Conservation (phyloP, 1,284 basidiomycete genomes). For the Trametes hirsuta region DNA sequence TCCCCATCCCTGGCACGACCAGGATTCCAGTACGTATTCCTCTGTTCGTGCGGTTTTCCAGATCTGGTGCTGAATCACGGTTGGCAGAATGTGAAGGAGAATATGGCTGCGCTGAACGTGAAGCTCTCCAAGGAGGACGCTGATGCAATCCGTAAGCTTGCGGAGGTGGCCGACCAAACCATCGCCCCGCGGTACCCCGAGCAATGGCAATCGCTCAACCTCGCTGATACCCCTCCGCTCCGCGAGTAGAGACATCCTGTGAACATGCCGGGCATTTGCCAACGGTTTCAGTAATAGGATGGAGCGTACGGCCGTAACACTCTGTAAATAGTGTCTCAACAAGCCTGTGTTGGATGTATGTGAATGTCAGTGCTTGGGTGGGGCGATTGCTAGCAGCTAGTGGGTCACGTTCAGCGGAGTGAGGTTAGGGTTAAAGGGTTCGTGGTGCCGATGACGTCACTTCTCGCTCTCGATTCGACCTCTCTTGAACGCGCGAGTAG, state of each 20-base stretch:
- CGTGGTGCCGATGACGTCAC: too few species aligned
- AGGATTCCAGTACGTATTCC: conserved; percentile 21
- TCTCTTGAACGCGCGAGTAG: too few species aligned
- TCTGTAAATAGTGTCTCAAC: too few species aligned
- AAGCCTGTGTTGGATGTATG: too few species aligned
- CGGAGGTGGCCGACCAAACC: conserved; percentile 30
- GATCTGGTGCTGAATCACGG: background rate
- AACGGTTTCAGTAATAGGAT: background rate
- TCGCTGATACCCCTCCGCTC: conserved; percentile 24
- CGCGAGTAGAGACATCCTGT: background rate
- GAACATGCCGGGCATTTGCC: too few species aligned
- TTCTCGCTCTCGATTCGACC: too few species aligned
- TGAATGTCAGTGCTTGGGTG: too few species aligned
- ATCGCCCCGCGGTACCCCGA: conserved; percentile 21
- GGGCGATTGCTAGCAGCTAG: too few species aligned
- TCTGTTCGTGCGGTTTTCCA: too few species aligned
- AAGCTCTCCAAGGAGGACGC: conserved; percentile 37
- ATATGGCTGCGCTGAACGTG: conserved; percentile 37
- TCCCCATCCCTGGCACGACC: conserved; percentile 44
- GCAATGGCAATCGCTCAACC: background rate
- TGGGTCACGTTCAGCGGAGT: too few species aligned
- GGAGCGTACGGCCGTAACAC: too few species aligned
- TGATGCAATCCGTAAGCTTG: conserved; percentile 35
- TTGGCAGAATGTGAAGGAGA: conserved; percentile 48
- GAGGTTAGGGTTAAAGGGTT: too few species aligned